Evolutionary conservation across 805 yeast genomes (phyloP), one percentile per base, ranked within the genome.

Genomic region (Wickerhamomyces subpelliculosus): DNA sequence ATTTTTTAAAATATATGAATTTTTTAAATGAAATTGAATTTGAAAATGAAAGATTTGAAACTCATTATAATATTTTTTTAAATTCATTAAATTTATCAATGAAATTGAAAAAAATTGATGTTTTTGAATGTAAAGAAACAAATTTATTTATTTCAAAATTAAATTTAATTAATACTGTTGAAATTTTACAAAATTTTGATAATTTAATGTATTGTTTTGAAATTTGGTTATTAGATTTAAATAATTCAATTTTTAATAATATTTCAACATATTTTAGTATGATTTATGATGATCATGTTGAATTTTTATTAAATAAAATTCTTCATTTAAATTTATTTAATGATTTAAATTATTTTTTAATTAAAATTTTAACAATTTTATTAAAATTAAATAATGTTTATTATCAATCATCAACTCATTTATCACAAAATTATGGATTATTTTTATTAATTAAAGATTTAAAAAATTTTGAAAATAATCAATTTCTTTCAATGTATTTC

Each of bases 161-260:
- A 10, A 11, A 36, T 16, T 21, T 36, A 22, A 19, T 29, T 8
- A 29, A 21, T 12, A 29, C 16, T 4, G 6, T 18, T 29, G 52
- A 47, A 5, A 17, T 29, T 6, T 26, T 40, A 11, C 54, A 51
- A 33, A 42, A 43, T 11, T 45, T 37, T 34, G 40, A 37, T 4
- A 51, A 41, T 33, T n/a, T 49, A 23, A 49, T 49, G 54, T 42
- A 35, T 19, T 43, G 39, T 23, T 47, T 34, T 25, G 54, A 51
- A 36, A 21, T 51, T 19, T 32, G 45, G 38, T 34, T 48, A 3
- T n/a, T 49, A 16, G 54, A 49, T 34, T 32, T 52, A 36, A 42
- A 41, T 31, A 34, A 45, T 10, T 49, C 54, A 5, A 38, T 21
- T n/a, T 23, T 12, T 8, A 27, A 36, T 14, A 35, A 24, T 22